Conservation (phyloP, 257 asterid species). For the Fraxinus anomala region DNA sequence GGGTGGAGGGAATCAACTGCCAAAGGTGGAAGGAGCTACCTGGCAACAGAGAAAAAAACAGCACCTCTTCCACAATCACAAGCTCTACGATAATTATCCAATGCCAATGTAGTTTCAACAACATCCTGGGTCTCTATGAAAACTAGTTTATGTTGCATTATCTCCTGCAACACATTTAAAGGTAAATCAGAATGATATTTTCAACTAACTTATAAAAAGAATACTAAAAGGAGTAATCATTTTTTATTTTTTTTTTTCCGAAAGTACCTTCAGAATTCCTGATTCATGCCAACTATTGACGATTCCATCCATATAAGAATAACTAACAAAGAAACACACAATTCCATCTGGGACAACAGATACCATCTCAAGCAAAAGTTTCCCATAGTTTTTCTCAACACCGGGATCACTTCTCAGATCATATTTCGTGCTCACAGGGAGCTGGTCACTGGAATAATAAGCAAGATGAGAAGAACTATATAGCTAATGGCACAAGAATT, state of each 20-base stretch:
- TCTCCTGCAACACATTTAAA: slow-evolving; percentile 65
- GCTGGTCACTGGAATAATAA: slow-evolving; percentile 75
- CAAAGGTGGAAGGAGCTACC: slow-evolving; percentile 42
- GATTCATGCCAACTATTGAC: slow-evolving; percentile 98
- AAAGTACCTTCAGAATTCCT: slow-evolving; percentile 80
- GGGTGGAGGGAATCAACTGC: neutral
- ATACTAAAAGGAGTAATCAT: neutral
- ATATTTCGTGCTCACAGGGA: slow-evolving; percentile 96
- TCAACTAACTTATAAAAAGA: slow-evolving; percentile 2
- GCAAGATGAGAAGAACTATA: slow-evolving; percentile 7
- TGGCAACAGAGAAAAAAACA: slow-evolving; percentile 97
- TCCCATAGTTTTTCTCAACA: slow-evolving; percentile 93
- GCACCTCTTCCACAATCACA: slow-evolving; percentile 99
- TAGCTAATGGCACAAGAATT: slow-evolving; percentile 1
- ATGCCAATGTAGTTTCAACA: slow-evolving; percentile 95
- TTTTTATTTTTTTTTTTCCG: neutral
- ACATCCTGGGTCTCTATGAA: slow-evolving; percentile 99
- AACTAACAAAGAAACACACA: slow-evolving; percentile 96
- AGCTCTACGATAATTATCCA: slow-evolving; percentile 95
- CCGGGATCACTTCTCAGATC: slow-evolving; percentile 99
- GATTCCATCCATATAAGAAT: slow-evolving; percentile 97
- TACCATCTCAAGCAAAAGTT: slow-evolving; percentile 93
- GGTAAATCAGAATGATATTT: neutral
- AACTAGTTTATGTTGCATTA: slow-evolving; percentile 96
- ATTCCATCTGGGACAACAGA: slow-evolving; percentile 97